phyloP scores from a whole-genome alignment of 805 yeast species.

The Ogataea pilisensis region DNA sequence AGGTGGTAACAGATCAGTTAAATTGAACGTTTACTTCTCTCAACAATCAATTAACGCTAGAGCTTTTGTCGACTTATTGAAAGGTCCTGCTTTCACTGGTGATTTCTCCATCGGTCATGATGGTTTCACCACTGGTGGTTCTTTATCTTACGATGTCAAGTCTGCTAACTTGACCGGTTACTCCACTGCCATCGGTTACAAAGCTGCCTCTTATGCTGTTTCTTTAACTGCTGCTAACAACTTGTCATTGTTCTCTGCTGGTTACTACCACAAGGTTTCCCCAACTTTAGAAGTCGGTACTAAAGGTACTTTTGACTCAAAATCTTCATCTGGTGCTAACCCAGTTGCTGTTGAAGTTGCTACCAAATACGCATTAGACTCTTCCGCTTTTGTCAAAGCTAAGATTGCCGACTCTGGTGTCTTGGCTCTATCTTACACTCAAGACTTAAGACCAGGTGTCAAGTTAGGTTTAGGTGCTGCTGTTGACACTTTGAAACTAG shows the following conservation, averaged over 20 bases:
- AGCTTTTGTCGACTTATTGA: conserved; percentile 89
- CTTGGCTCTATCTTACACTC: conserved; percentile 91
- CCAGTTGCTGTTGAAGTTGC: conserved; percentile 93
- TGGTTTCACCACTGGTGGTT: conserved; percentile 95
- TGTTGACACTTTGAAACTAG: conserved; percentile 89
- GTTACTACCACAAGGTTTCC: conserved; percentile 94
- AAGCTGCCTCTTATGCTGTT: conserved; percentile 80
- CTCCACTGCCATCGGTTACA: conserved; percentile 91
- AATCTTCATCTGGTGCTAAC: conserved; percentile 62
- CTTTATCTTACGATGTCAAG: conserved; percentile 92
- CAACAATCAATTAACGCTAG: conserved; percentile 93
- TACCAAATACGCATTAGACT: conserved; percentile 88
- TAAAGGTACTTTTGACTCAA: conserved; percentile 92
- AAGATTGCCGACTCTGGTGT: conserved; percentile 95
- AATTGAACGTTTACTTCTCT: conserved; percentile 83
- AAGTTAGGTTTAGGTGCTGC: conserved; percentile 96
- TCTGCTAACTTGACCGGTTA: conserved; percentile 90
- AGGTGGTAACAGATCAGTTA: conserved; percentile 79
- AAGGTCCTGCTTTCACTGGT: conserved; percentile 95
- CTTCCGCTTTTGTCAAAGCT: conserved; percentile 88
- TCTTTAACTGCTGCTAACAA: conserved; percentile 82
- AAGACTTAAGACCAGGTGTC: conserved; percentile 93
- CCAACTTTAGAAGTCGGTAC: conserved; percentile 96
- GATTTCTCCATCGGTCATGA: conserved; percentile 94
- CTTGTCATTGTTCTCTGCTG: conserved; percentile 86